Base-by-base conservation (phyloP, 75 land plant species). In the Selaginella tamariscina region DNA sequence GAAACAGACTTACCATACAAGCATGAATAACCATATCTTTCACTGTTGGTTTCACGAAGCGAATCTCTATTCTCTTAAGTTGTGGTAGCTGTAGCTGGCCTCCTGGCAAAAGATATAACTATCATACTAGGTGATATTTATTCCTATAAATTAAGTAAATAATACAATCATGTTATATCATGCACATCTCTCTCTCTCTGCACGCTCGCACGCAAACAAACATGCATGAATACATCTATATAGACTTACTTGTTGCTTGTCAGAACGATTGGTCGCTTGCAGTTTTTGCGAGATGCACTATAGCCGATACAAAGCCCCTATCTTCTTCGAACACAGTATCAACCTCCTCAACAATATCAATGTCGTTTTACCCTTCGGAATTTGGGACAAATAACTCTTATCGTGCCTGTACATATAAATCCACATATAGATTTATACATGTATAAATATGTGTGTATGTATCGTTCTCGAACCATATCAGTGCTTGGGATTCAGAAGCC, bases 271-370 rank as follows among this genome's bases (percentile, higher is more conserved):
- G 99, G 99, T 2, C 87, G 70, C 68, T 95, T 91, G 70, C 85
- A 70, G 85, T 87, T 68, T 78, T 76, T 57, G 97, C 85, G 68
- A 95, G 73, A 62, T 82, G 85, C 18, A 80, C 73, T 30, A 95
- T 74, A 27, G 92, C 83, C 68, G 76, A 70, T 69, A 88, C 75
- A 73, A 95, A 86, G 44, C 99, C 99, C 32, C 82, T 80, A 72
- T 95, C 99, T 75, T 95, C 99, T 68, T 74, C 80, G 78, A 88
- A 83, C n/a, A 77, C 75, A 30, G 65, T 84, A 77, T 95, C 97
- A 63, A 91, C 87, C 70, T 95, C 97, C 72, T 95, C 99, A 82
- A 91, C 27, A 95, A 81, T 39, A 95, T 76, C 44, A 95, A 72
- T 31, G 85, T 70, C 79, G 72, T 24, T 24, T 56, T 67, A 24